A percentile compares a stretch with the other conserved stretches of the same genome.
phyloP scores from a whole-genome alignment of 495 filamentous ascomycete genomes.

The Parathielavia appendiculata region DNA sequence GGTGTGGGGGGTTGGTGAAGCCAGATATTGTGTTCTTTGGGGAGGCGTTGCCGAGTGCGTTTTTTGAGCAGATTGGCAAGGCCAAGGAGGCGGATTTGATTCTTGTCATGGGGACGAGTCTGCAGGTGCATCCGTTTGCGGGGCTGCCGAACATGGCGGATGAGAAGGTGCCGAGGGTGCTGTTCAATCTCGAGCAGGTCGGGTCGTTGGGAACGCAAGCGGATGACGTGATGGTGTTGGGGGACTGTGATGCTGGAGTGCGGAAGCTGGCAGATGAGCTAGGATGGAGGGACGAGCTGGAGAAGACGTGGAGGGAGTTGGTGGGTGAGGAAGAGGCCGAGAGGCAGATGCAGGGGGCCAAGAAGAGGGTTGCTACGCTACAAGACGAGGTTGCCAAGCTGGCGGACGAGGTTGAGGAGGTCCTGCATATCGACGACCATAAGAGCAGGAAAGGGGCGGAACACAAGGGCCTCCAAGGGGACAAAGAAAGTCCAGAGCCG shows the following conservation, averaged over 20 bases:
- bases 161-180: constrained; percentile 62
- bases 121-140: constrained; percentile 87
- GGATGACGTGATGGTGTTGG: constrained; percentile 39
- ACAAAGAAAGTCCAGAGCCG: neutral
- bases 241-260: constrained; percentile 73
- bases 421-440: constrained; percentile 31
- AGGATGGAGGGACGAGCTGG: constrained; percentile 84
- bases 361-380: constrained; percentile 24
- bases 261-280: constrained; percentile 72
- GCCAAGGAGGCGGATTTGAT: constrained; percentile 67
- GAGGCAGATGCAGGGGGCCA: constrained; percentile 32
- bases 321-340: constrained; percentile 43
- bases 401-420: constrained; percentile 34
- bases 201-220: constrained; percentile 63
- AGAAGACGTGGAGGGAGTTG: constrained; percentile 42
- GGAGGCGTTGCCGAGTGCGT: constrained; percentile 63
- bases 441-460: constrained; percentile 20
- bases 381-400: constrained; percentile 36
- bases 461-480: neutral
- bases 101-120: constrained; percentile 87
- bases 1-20: constrained; percentile 80
- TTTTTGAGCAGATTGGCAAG: constrained; percentile 55
- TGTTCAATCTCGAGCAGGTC: constrained; percentile 86
- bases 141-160: constrained; percentile 61
- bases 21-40: constrained; percentile 97